phyloP scores from a whole-genome alignment of 2,329 filamentous ascomycete genomes.

The Trichophyton benhamiae region DNA sequence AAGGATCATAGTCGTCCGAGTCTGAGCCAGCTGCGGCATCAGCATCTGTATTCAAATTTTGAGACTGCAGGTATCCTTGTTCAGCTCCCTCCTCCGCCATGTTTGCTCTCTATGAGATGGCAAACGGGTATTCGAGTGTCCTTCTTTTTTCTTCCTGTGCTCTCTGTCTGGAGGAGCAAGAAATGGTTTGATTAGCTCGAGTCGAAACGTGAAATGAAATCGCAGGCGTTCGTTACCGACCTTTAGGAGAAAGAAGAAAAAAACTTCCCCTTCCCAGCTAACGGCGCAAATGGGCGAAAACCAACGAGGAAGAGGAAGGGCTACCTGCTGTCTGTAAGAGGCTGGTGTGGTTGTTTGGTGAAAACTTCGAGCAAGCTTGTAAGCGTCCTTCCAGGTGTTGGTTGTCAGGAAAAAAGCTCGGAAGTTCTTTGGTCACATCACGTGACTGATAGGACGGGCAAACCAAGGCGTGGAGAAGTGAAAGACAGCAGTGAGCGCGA shows the following conservation, averaged over 20 bases:
- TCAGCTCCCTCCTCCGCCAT: slow-evolving; percentile 45
- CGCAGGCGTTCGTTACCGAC: neutral
- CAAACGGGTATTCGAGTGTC: neutral
- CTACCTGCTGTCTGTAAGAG: neutral
- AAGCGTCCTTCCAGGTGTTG: neutral
- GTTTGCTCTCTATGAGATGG: slow-evolving; percentile 1
- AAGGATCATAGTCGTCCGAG: slow-evolving; percentile 45
- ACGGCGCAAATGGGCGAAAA: neutral
- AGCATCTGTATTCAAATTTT: slow-evolving; percentile 39
- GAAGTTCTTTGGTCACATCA: neutral
- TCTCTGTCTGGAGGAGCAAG: neutral
- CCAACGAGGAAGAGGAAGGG: neutral
- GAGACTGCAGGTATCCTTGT: slow-evolving; percentile 41
- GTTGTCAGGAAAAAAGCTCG: neutral
- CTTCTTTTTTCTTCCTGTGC: neutral
- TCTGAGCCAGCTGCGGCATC: slow-evolving; percentile 35
- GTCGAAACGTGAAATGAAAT: neutral
- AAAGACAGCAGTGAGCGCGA: neutral
- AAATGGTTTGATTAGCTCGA: neutral
- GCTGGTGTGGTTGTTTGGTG: neutral
- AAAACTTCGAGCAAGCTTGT: neutral
- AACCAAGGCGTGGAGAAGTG: neutral
- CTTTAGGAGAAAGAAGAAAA: neutral
- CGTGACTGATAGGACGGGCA: neutral
- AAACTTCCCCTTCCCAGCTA: neutral